phyloP scores from a whole-genome alignment of 345 rosid species.

The Carallia pectinifolia region DNA sequence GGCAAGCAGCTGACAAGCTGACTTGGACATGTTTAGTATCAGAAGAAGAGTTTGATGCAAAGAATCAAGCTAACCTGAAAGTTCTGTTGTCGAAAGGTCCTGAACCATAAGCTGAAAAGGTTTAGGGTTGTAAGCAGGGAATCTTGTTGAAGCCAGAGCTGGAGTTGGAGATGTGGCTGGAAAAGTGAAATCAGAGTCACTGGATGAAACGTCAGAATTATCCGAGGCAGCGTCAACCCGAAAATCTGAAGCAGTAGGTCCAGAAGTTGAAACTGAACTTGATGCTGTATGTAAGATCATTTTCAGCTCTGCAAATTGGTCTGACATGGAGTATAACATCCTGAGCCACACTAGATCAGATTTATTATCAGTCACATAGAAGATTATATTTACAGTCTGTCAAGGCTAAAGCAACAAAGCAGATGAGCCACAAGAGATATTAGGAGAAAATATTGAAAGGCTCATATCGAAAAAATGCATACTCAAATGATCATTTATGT shows the following conservation, averaged over 20 bases:
- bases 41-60: slow-evolving; percentile 5
- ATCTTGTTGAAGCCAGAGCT: slow-evolving; percentile 25
- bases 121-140: slow-evolving; percentile 30
- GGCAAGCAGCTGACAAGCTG: not conserved
- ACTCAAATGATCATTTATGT: not conserved
- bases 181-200: slow-evolving; percentile 65
- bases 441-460: not conserved
- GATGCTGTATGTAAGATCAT: slow-evolving; percentile 51
- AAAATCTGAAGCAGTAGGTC: slow-evolving; percentile 40
- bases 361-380: slow-evolving; percentile 49
- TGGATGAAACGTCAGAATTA: slow-evolving; percentile 62
- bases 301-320: slow-evolving; percentile 86
- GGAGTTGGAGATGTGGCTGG: slow-evolving; percentile 42
- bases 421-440: slow-evolving; percentile 3
- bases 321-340: slow-evolving; percentile 79
- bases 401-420: not conserved
- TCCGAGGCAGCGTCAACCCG: slow-evolving; percentile 48
- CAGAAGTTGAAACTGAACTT: slow-evolving; percentile 43
- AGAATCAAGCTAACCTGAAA: slow-evolving; percentile 44
- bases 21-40: not conserved
- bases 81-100: slow-evolving; percentile 51
- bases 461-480: not conserved
- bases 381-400: slow-evolving; percentile 5
- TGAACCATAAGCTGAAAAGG: slow-evolving; percentile 49
- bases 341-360: slow-evolving; percentile 79